These are phyloP conservation scores for Vigna trinervia DNA, from an alignment of 306 rosid genomes.

Conservation along the genomic window DNA sequence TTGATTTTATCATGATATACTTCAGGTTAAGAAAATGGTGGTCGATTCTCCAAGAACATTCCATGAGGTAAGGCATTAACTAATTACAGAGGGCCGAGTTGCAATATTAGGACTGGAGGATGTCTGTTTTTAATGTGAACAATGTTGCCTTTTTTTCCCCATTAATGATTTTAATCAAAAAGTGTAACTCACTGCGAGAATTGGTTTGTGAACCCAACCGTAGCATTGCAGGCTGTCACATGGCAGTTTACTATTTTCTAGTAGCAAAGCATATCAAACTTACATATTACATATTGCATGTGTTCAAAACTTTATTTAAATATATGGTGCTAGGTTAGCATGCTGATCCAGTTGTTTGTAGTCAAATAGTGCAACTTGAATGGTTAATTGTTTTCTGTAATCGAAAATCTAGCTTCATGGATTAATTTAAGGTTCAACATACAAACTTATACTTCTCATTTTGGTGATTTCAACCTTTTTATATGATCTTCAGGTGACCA, in stretches of 20 bases:
- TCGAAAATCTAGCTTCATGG: slow-evolving; percentile 9
- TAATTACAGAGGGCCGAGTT: slow-evolving; percentile 30
- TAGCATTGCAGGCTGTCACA: slow-evolving; percentile 28
- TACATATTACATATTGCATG: neutral
- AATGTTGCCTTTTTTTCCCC: slow-evolving; percentile 18
- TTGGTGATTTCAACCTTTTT: slow-evolving; percentile 36
- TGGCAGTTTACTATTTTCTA: slow-evolving; percentile 13
- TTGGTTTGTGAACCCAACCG: slow-evolving; percentile 27
- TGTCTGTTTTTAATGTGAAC: slow-evolving; percentile 32
- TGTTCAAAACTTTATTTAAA: slow-evolving; percentile 19
- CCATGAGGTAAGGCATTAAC: slow-evolving; percentile 73
- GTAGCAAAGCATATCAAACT: neutral
- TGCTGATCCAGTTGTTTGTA: slow-evolving; percentile 37
- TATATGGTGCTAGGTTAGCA: slow-evolving; percentile 32
- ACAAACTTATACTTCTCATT: slow-evolving; percentile 32
- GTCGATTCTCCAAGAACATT: slow-evolving; percentile 94
- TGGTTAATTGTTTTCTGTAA: slow-evolving; percentile 28
- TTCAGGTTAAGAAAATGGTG: slow-evolving; percentile 89
- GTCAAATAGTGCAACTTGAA: slow-evolving; percentile 35
- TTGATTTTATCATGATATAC: slow-evolving; percentile 40
- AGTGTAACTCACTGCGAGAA: neutral
- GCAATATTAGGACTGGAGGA: slow-evolving; percentile 22
- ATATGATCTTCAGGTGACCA: slow-evolving; percentile 71
- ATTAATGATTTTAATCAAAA: slow-evolving; percentile 17
- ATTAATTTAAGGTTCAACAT: slow-evolving; percentile 35